Percentiles rank a stretch among this genome's conserved stretches.
These are phyloP conservation scores for Fusarium dlaminii DNA, from an alignment of 2,329 filamentous ascomycete species.

Conservation along the genomic window DNA sequence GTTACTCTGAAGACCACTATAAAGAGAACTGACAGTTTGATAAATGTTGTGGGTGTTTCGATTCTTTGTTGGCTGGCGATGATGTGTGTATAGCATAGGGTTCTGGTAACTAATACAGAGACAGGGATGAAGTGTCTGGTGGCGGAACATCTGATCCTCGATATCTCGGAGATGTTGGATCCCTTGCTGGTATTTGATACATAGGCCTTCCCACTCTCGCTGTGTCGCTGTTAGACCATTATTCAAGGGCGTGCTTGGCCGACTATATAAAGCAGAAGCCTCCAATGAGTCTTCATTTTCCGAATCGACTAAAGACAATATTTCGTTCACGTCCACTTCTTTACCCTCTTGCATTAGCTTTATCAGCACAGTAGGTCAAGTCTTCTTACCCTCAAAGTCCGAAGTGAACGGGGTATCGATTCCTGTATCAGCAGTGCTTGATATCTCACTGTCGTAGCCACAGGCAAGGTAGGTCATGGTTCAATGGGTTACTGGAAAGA, in stretches of 20 bases:
- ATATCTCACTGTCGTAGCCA: not conserved
- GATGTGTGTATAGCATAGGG: not conserved
- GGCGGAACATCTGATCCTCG: not conserved
- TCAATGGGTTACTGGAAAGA: fast-evolving
- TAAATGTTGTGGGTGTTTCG: not conserved
- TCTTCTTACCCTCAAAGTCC: not conserved
- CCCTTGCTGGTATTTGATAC: not conserved
- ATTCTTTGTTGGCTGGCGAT: fast-evolving
- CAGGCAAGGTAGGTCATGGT: not conserved
- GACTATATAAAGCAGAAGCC: not conserved
- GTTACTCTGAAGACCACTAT: not conserved
- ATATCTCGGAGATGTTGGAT: not conserved
- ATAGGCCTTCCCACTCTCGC: not conserved
- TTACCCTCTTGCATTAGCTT: not conserved
- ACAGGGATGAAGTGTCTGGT: not conserved
- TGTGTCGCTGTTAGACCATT: too few species aligned
- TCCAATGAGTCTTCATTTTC: not conserved
- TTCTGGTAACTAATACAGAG: not conserved
- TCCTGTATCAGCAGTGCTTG: not conserved
- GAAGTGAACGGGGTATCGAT: not conserved
- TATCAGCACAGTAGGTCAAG: fast-evolving
- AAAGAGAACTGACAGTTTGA: too few species aligned
- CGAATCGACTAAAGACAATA: not conserved
- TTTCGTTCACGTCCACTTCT: not conserved
- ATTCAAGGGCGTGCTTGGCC: not conserved